These are phyloP conservation scores for Sapria himalayana DNA, from an alignment of 345 rosid genomes.

Conservation along the genomic window DNA sequence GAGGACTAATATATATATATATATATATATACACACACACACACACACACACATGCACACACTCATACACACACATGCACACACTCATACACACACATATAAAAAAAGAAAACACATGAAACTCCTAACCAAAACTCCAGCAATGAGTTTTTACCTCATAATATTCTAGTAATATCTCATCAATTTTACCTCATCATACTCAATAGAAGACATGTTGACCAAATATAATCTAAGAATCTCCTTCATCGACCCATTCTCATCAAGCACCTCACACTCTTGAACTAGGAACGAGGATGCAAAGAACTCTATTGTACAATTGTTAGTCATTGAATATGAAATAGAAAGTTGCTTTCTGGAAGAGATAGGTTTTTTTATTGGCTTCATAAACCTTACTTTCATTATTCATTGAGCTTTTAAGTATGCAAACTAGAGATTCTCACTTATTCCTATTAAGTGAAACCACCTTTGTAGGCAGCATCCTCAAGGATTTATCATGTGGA, in stretches of 20 bases:
- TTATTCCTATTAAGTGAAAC: constrained; percentile 28
- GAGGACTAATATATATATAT: too few species aligned
- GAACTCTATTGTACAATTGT: constrained; percentile 17
- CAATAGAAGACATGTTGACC: constrained; percentile 12
- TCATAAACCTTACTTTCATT: constrained; percentile 15
- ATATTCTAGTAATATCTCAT: too few species aligned
- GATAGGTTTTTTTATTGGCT: constrained; percentile 14
- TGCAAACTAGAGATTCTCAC: constrained; percentile 31
- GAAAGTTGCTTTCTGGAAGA: constrained; percentile 12
- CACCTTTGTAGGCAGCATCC: constrained; percentile 23
- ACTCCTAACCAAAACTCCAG: too few species aligned
- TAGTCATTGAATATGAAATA: constrained; percentile 22
- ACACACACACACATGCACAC: too few species aligned
- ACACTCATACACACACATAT: too few species aligned
- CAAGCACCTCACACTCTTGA: constrained; percentile 12
- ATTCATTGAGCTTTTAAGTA: constrained; percentile 9
- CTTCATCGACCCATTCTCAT: constrained; percentile 12
- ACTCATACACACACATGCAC: too few species aligned
- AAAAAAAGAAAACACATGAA: too few species aligned
- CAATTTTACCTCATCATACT: too few species aligned
- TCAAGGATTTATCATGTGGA: constrained; percentile 24
- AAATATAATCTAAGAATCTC: constrained; percentile 27
- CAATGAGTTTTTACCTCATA: too few species aligned
- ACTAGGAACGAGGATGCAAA: constrained; percentile 14
- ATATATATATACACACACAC: too few species aligned